phyloP scores from a whole-genome alignment of 2,329 filamentous ascomycete species.

The Metarhizium sp. region DNA sequence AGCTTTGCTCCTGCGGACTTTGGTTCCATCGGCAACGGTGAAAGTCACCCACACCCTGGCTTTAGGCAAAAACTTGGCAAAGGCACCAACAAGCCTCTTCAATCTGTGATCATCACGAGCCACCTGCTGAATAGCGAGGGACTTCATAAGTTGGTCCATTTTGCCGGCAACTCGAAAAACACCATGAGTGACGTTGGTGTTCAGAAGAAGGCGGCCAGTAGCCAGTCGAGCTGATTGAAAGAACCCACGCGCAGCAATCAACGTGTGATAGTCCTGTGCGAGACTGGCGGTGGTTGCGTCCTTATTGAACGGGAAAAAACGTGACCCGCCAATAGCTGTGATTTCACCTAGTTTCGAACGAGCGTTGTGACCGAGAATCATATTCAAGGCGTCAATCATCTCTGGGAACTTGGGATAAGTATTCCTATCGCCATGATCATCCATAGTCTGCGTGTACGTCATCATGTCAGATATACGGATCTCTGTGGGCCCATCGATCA shows the following conservation, averaged over 20 bases:
- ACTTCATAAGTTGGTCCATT: conserved; percentile 24
- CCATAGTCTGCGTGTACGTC: conserved; percentile 35
- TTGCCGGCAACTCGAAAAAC: conserved; percentile 36
- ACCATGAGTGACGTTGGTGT: conserved; percentile 44
- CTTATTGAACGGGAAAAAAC: conserved; percentile 36
- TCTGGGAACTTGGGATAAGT: conserved; percentile 40
- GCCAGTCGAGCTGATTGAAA: conserved; percentile 45
- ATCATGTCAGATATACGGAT: conserved; percentile 30
- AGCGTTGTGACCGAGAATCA: conserved; percentile 38
- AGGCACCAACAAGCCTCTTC: conserved; percentile 13
- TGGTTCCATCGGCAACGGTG: conserved; percentile 20
- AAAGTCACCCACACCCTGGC: conserved; percentile 26
- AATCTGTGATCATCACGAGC: conserved; percentile 10
- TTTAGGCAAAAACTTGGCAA: conserved; percentile 27
- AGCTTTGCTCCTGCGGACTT: conserved; percentile 18
- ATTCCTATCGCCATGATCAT: conserved; percentile 23
- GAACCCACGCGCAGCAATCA: conserved; percentile 40
- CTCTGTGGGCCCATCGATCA: conserved; percentile 29
- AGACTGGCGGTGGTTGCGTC: conserved; percentile 18
- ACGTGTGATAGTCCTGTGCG: conserved; percentile 17
- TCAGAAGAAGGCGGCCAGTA: conserved; percentile 44
- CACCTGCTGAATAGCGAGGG: conserved; percentile 12
- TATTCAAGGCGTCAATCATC: conserved; percentile 40
- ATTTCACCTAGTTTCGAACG: conserved; percentile 24
- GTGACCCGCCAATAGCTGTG: conserved; percentile 34